Conservation (phyloP, 164 flowering plant genomes). For the Kingdonia uniflora region DNA sequence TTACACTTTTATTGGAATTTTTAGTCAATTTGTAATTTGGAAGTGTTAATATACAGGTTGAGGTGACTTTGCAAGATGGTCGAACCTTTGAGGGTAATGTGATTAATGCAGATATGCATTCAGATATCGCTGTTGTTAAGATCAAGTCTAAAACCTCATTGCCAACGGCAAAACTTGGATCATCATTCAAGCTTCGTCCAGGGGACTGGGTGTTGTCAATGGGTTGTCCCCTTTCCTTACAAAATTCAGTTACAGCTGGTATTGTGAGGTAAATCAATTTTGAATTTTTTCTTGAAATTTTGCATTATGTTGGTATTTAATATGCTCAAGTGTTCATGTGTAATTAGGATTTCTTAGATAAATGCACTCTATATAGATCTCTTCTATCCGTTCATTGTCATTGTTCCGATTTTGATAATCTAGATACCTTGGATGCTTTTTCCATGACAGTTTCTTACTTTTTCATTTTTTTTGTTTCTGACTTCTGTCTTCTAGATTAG, state of each 20-base stretch:
- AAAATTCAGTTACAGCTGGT: constrained; percentile 94
- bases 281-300: background rate
- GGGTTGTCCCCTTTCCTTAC: constrained; percentile 93
- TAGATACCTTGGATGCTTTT: too few species aligned
- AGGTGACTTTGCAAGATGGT: constrained; percentile 94
- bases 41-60: constrained; percentile 41
- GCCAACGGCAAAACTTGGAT: constrained; percentile 78
- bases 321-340: too few species aligned
- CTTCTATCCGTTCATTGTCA: too few species aligned
- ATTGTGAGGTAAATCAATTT: constrained; percentile 61
- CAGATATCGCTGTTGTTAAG: constrained; percentile 88
- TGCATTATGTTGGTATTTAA: too few species aligned
- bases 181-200: constrained; percentile 75
- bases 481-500: too few species aligned
- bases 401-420: too few species aligned
- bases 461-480: too few species aligned
- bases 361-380: too few species aligned
- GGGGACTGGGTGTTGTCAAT: constrained; percentile 94
- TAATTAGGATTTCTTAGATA: too few species aligned
- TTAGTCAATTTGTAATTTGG: background rate
- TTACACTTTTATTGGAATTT: too few species aligned
- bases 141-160: constrained; percentile 77
- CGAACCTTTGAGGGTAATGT: constrained; percentile 80
- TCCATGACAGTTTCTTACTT: too few species aligned
- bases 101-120: constrained; percentile 75